Evolutionary conservation across 2,329 filamentous ascomycete genomes (phyloP), one percentile per base, ranked within the genome.

Genomic region (Cladophialophora carrionii): DNA sequence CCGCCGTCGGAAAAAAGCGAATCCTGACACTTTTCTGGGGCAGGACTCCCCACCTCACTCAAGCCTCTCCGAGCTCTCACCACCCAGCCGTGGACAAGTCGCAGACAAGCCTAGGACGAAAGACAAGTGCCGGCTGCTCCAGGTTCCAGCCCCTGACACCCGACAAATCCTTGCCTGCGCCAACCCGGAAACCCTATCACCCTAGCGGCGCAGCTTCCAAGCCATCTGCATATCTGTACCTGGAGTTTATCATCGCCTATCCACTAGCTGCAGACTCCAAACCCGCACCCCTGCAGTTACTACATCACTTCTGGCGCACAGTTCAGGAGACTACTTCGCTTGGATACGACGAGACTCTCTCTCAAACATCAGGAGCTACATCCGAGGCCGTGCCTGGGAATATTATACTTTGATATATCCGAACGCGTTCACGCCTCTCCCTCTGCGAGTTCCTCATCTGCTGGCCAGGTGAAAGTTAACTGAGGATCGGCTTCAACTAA

Each of bases 361-460:
- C 67, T 69, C 67, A 69, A 69, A 69, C 67, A 67, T 62, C 49
- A 67, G 67, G 64, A 67, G 67, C 67, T 61, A 48, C 64, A 69
- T 48, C 64, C 67, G 65, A 64, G 67, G 64, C 64, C 62, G 67
- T 63, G 67, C 62, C 66, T 56, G 55, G 64, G 31, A 26, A 54
- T 55, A 57, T 4, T 32, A 62, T 57, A 60, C 41, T 52, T 29
- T 37, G 56, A 65, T 66, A 66, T 66, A 54, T 64, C 57, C 61
- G 37, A 57, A 63, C 57, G 58, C 57, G 64, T 61, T 66, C 61
- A 66, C 54, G 61, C 58, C 55, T 57, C 48, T 61, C 49, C 24
- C 17, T 58, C 24, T 29, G 57, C 12, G 22, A 53, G 14, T 17
- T 60, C 34, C 37, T 56, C 31, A 60, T 29, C 64, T 69, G 67